Evolutionary conservation across 2,329 filamentous ascomycete species (phyloP), one percentile per base, ranked within the genome.

Genomic region (Aspergillus brunneoviolaceus): DNA sequence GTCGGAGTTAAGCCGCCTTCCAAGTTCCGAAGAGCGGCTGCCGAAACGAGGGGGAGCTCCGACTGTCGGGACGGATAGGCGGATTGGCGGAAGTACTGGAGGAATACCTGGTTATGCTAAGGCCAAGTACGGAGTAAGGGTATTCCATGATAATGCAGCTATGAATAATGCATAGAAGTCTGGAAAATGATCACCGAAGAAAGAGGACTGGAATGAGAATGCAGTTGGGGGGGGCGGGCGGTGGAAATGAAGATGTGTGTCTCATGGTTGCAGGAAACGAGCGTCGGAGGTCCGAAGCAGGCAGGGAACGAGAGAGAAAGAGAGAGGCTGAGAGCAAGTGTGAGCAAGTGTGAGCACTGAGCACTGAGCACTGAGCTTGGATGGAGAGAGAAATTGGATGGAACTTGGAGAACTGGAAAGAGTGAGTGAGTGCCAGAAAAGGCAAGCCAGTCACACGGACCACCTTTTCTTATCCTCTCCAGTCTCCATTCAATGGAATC

Each of bases 1-100:
- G 10, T 45, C 52, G 58, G 52, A 51, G 52, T 60, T 56, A 60
- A 57, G 49, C 55, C 21, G 48, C 45, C 50, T 23, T 35, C 21
- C 21, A 21, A 21, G 21, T 21, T 21, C 52, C 58, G 58, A 51
- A 45, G 49, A 48, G 58, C 42, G 35, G 49, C 58, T 33, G 48
- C 48, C 19, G 48, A 50, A 57, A 39, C 47, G 33, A 35, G 53
- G 47, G 47, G 47, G 19, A 19, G 31, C 23, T 53, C 52, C 57
- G 47, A 55, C 52, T 2, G 52, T 55, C 42, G 52, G 52, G 52
- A 27, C 42, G 52, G 52, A 55, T 29, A 29, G 39, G 42, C 39
- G 39, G 35, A 42, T 54, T 19, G 35, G 16, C 11, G 39, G 31
- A 23, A 33, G 39, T 45, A 35, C 33, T 35, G 33, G 33, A 35